Percentiles rank a stretch among this genome's conserved stretches.
Conservation (phyloP, 495 filamentous ascomycete species). For the Parathielavia hyrcaniae region DNA sequence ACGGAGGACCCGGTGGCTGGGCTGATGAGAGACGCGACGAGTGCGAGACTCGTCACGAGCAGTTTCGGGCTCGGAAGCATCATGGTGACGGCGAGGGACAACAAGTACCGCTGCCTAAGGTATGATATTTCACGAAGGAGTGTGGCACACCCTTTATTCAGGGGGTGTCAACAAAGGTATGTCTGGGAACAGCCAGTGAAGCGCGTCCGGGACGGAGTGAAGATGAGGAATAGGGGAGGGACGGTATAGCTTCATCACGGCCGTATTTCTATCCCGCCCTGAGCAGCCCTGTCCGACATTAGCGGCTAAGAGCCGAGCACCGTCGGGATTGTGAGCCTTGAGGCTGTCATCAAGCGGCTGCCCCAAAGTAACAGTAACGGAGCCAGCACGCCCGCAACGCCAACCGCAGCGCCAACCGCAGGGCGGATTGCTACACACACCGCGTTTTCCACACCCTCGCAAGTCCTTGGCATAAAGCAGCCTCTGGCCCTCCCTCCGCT, state of each 20-base stretch:
- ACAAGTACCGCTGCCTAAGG: background rate
- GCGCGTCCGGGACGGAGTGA: background rate
- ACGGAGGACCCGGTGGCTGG: background rate
- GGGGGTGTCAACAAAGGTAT: constrained; percentile 2
- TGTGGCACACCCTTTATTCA: background rate
- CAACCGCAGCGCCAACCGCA: background rate
- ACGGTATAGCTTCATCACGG: background rate
- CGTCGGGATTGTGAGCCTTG: background rate
- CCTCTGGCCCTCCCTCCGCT: background rate
- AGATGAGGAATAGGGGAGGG: background rate
- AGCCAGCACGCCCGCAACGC: constrained; percentile 1
- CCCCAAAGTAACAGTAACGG: constrained; percentile 1
- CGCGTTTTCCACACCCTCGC: background rate
- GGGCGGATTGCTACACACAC: too few species aligned
- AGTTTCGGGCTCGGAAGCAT: background rate
- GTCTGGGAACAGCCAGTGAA: background rate
- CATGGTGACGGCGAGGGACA: background rate
- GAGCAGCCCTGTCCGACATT: background rate
- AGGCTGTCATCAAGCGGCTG: background rate
- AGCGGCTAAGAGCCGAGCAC: background rate
- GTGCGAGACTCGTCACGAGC: background rate
- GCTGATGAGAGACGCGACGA: background rate
- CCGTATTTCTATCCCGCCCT: constrained; percentile 3
- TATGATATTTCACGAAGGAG: background rate
- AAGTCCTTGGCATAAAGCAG: background rate